A percentile compares a stretch with the other conserved stretches of the same genome.
These are phyloP conservation scores for Stephanodiscus minutulus DNA, from an alignment of 108 stramenopile species.

Conservation along the genomic window DNA sequence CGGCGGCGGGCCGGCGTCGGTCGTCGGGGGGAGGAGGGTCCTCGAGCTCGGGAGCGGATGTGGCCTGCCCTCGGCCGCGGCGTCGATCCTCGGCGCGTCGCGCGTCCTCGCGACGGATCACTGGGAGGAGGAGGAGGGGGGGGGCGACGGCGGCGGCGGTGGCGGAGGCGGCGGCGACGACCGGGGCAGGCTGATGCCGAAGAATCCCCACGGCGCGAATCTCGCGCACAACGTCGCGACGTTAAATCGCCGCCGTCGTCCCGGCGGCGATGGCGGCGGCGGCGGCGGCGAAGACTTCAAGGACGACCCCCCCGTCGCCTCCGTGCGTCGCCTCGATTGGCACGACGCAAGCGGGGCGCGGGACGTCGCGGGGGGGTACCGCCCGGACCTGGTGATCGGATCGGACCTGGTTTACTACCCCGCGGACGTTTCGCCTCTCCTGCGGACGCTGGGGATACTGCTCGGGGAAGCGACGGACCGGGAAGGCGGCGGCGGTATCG, in stretches of 20 bases:
- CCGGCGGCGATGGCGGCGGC: too few species aligned
- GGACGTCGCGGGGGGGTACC: neutral
- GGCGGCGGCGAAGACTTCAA: too few species aligned
- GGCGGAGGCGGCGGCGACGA: conserved; percentile 4
- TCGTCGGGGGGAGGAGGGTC: conserved; percentile 16
- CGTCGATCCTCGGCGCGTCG: neutral
- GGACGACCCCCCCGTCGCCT: neutral
- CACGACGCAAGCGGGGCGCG: conserved; percentile 21
- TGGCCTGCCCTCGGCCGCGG: conserved; percentile 43
- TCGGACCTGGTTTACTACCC: conserved; percentile 1
- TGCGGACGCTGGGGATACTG: conserved; percentile 37
- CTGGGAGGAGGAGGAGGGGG: conserved; percentile 25
- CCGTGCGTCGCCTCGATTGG: conserved; percentile 48
- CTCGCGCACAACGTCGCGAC: conserved; percentile 45
- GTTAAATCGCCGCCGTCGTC: neutral
- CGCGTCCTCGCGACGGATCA: conserved; percentile 41
- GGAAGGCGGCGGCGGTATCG: too few species aligned
- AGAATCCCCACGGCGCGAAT: conserved; percentile 49
- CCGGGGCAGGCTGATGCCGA: conserved; percentile 41
- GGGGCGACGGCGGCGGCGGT: too few species aligned
- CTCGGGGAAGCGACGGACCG: conserved; percentile 1
- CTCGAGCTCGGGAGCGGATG: conserved; percentile 48
- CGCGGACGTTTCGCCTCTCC: conserved; percentile 34
- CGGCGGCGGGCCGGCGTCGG: neutral
- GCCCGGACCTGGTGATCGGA: conserved; percentile 40